phyloP scores from a whole-genome alignment of 345 rosid genomes.

The Salix caprea region DNA sequence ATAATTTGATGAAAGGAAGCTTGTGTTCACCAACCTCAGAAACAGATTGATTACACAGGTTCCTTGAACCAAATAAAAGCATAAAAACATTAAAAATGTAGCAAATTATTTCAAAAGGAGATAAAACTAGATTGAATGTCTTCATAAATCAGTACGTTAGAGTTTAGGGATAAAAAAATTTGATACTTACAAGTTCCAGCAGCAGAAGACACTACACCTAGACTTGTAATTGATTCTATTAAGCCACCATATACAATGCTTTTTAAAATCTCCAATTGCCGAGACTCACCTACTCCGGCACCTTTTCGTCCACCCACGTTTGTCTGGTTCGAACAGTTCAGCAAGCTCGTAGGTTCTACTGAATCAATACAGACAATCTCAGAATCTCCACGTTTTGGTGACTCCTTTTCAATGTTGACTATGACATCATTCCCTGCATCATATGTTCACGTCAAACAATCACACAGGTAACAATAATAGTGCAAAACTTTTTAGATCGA shows the following conservation, averaged over 20 bases:
- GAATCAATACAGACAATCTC: constrained; percentile 1
- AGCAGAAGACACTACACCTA: constrained; percentile 79
- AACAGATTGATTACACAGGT: not conserved
- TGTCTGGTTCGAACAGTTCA: constrained; percentile 5
- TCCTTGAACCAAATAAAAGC: not conserved
- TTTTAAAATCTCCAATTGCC: constrained; percentile 57
- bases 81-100: not conserved
- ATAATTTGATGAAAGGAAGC: not conserved
- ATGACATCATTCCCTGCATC: constrained; percentile 29
- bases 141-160: not conserved
- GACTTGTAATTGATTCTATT: constrained; percentile 67
- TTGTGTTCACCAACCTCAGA: not conserved
- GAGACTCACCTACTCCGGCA: constrained; percentile 21
- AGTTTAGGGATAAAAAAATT: not conserved
- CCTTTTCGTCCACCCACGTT: constrained; percentile 9
- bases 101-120: not conserved
- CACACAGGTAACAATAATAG: not conserved
- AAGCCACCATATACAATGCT: constrained; percentile 89
- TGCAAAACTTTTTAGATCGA: not conserved
- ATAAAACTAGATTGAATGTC: not conserved
- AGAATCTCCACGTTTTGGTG: not conserved
- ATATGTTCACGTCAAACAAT: not conserved
- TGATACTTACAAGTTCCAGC: constrained; percentile 61
- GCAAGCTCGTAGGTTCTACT: not conserved
- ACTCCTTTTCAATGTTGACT: constrained; percentile 12